Evolutionary conservation across 202 grass and related monocot genomes (phyloP).

Genomic region (Eragrostis tef): DNA sequence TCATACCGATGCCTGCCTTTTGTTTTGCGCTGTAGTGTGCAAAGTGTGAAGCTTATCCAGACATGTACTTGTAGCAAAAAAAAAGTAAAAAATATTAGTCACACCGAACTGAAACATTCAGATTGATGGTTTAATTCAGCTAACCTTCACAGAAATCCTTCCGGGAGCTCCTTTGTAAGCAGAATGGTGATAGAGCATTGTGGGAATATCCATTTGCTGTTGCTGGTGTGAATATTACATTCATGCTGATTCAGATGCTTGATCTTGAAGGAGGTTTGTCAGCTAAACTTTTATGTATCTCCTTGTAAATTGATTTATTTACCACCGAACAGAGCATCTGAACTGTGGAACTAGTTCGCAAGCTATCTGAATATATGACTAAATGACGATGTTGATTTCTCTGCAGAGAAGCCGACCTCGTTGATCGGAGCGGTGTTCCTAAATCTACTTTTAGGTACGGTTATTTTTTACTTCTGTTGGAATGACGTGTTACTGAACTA

Average conservation of each 20-base stretch:
- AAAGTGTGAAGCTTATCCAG: no score
- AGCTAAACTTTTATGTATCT: background rate
- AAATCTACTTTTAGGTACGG: conserved; percentile 90
- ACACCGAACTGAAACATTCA: background rate
- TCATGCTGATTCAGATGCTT: conserved; percentile 99
- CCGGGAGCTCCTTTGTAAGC: conserved; percentile 89
- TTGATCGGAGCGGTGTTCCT: conserved; percentile 89
- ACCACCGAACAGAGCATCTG: background rate
- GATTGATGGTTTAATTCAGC: background rate
- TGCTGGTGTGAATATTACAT: conserved; percentile 98
- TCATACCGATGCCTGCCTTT: no score
- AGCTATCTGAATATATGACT: conserved; percentile 27
- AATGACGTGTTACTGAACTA: conserved; percentile 9
- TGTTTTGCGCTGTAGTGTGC: no score
- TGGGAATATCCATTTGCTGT: conserved; percentile 99
- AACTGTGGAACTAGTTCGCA: background rate
- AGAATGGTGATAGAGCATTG: conserved; percentile 91
- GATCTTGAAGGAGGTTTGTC: conserved; percentile 88
- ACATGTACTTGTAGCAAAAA: background rate
- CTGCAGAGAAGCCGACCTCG: conserved; percentile 88
- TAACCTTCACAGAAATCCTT: conserved; percentile 76
- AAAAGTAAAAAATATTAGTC: background rate
- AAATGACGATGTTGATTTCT: conserved; percentile 4
- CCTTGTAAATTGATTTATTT: background rate
- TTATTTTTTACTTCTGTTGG: conserved; percentile 11